Conservation (phyloP, 1,139 yeast genomes). For the Kodamaea plutei region DNA sequence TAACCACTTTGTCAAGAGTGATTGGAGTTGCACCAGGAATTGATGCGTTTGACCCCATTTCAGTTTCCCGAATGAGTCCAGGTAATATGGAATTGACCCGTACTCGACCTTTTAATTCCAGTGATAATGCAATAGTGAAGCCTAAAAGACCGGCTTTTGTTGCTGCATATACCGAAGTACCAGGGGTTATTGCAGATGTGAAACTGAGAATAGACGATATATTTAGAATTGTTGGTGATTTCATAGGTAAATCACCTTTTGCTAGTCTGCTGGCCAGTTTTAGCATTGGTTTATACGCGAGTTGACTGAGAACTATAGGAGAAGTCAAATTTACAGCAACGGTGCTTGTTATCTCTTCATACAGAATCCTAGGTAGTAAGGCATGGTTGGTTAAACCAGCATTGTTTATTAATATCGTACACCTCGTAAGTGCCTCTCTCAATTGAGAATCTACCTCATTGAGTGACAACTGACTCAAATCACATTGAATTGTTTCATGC, state of each 20-base stretch:
- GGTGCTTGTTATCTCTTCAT: conserved; percentile 42
- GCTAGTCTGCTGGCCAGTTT: conserved; percentile 14
- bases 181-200: conserved; percentile 40
- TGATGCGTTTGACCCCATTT: conserved; percentile 50
- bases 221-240: conserved; percentile 46
- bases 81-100: conserved; percentile 69
- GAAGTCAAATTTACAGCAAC: conserved; percentile 61
- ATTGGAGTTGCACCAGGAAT: conserved; percentile 17
- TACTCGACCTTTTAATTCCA: conserved; percentile 52
- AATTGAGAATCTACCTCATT: conserved; percentile 10
- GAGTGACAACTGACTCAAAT: conserved; percentile 28
- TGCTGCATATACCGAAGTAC: conserved; percentile 76
- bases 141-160: conserved; percentile 75
- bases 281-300: conserved; percentile 47
- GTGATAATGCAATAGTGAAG: conserved; percentile 59
- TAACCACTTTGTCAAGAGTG: conserved; percentile 22
- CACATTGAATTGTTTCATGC: conserved; percentile 52
- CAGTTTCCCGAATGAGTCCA: conserved; percentile 69
- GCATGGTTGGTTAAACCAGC: conserved; percentile 75
- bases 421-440: conserved; percentile 17
- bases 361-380: conserved; percentile 45
- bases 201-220: conserved; percentile 68
- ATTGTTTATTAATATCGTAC: conserved; percentile 62
- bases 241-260: conserved; percentile 1
- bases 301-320: conserved; percentile 56